Evolutionary conservation across 305 asterid species (phyloP).

Genomic region (Fraxinus angustifolia): DNA sequence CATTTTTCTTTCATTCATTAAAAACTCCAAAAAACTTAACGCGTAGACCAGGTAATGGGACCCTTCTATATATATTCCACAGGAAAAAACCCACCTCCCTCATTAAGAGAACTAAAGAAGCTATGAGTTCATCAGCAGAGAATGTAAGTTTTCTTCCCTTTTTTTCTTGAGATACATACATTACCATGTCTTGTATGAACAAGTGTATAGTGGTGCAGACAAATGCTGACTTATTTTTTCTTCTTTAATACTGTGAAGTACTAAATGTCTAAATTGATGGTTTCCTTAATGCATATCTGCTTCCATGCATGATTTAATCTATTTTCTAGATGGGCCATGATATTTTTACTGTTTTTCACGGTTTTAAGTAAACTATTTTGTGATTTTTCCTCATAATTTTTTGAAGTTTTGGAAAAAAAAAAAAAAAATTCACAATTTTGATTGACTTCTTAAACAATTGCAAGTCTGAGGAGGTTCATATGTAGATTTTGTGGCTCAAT

Average conservation of each 20-base stretch:
- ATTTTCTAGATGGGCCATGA: not conserved
- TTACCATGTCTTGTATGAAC: not conserved
- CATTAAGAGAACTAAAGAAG: not conserved
- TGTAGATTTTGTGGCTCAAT: not conserved
- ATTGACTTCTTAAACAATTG: not conserved
- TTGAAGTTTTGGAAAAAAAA: not conserved
- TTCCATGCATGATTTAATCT: not conserved
- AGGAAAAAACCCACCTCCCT: not conserved
- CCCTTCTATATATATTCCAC: not conserved
- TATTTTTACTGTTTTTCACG: not conserved
- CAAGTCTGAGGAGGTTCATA: not conserved
- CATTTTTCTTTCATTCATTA: not conserved
- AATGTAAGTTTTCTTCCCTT: not conserved
- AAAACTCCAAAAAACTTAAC: not conserved
- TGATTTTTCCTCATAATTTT: not conserved
- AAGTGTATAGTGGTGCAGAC: not conserved
- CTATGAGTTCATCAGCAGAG: not conserved
- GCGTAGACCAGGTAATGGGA: not conserved
- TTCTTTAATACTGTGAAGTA: not conserved
- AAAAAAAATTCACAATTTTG: not conserved
- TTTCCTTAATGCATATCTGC: not conserved
- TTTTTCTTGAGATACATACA: not conserved
- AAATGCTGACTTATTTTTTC: not conserved
- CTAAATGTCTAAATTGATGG: not conserved
- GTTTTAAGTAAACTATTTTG: not conserved